phyloP scores from a whole-genome alignment of 768 basidiomycete species.

The Amanita inopinata region DNA sequence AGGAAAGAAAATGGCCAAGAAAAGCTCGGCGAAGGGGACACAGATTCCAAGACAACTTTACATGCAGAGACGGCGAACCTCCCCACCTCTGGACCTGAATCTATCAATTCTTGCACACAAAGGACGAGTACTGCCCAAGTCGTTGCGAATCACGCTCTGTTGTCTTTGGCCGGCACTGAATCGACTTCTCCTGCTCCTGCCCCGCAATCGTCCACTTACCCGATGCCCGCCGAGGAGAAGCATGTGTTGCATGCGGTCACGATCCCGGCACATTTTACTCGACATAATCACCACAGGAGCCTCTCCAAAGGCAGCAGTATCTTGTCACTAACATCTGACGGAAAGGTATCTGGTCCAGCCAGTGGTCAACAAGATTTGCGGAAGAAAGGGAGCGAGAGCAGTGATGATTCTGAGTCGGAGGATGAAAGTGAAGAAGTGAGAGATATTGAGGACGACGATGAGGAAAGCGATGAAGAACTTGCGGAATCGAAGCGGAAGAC shows the following conservation, averaged over 20 bases:
- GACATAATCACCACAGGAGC: constrained; percentile 14
- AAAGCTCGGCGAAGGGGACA: not conserved
- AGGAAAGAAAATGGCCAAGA: constrained; percentile 5
- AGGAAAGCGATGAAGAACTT: constrained; percentile 19
- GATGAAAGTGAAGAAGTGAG: constrained; percentile 20
- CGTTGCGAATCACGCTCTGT: not conserved
- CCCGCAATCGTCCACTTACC: not conserved
- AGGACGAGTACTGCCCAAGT: not conserved
- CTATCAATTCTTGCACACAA: no score
- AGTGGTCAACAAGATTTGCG: not conserved
- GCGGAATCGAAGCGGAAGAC: constrained; percentile 23
- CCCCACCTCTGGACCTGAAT: no score
- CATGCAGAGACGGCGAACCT: not conserved
- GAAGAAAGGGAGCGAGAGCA: constrained; percentile 12
- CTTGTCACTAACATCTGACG: not conserved
- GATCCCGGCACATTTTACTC: constrained; percentile 22
- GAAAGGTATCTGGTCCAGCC: not conserved
- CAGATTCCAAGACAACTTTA: not conserved
- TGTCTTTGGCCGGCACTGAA: not conserved
- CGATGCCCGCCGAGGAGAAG: constrained; percentile 13
- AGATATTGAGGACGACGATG: constrained; percentile 20
- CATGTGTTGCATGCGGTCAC: constrained; percentile 26
- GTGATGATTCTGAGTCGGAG: constrained; percentile 13
- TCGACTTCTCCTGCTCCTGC: not conserved
- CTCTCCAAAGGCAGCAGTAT: not conserved